These are phyloP conservation scores for Bryoerythrophyllum caledonicum DNA, from an alignment of 225 moss, liverwort and hornwort genomes.

Conservation along the genomic window DNA sequence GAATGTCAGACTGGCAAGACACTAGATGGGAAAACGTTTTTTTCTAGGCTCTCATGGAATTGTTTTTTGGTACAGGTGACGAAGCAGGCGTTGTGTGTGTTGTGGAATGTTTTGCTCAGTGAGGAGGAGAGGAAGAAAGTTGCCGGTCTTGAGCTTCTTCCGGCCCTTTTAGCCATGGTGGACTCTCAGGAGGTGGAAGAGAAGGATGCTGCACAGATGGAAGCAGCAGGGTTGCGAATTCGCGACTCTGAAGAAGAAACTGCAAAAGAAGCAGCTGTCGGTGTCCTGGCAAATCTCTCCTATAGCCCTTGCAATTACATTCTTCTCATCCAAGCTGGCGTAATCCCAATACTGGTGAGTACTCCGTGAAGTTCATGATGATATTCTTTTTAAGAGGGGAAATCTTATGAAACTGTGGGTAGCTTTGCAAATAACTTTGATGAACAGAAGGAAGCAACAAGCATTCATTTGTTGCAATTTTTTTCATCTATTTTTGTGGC, in stretches of 20 bases:
- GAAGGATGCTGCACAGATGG: slow-evolving; percentile 42
- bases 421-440: no score
- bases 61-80: slow-evolving; percentile 49
- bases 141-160: slow-evolving; percentile 68
- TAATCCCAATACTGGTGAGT: slow-evolving; percentile 71
- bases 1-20: background rate
- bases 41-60: background rate
- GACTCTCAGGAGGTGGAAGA: slow-evolving; percentile 48
- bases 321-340: slow-evolving; percentile 60
- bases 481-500: background rate
- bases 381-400: no score
- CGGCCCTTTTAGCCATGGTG: slow-evolving; percentile 50
- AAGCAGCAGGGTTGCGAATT: slow-evolving; percentile 63
- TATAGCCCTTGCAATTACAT: slow-evolving; percentile 54
- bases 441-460: no score
- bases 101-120: slow-evolving; percentile 78
- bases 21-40: no score
- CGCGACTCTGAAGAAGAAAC: slow-evolving; percentile 49
- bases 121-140: slow-evolving; percentile 67
- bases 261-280: slow-evolving; percentile 78
- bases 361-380: no score
- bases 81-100: slow-evolving; percentile 69
- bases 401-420: no score
- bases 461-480: no score
- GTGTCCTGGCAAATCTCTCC: slow-evolving; percentile 72